A percentile compares a stretch with the other conserved stretches of the same genome.
phyloP scores from a whole-genome alignment of 2,329 filamentous ascomycete species.

The Exophiala spinifera region DNA sequence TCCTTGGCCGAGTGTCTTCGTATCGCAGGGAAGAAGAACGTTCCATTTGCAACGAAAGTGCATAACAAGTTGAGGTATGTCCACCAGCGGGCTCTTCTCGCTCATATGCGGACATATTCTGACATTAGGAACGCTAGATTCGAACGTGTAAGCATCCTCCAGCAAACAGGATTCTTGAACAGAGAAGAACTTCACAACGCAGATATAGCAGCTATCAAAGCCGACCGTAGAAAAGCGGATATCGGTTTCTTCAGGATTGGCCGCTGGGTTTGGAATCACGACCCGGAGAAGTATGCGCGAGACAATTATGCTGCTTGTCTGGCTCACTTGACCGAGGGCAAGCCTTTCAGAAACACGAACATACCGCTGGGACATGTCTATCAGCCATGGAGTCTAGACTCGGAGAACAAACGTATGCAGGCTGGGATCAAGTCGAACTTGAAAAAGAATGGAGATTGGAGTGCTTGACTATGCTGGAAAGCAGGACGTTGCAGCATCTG shows the following conservation, averaged over 20 bases:
- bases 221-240: no score
- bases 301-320: conserved; percentile 16
- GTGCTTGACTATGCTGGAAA: no score
- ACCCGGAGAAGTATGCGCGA: conserved; percentile 7
- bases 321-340: neutral
- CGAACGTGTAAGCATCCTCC: conserved; percentile 46
- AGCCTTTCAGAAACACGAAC: conserved; percentile 45
- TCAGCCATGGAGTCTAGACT: conserved; percentile 42
- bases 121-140: conserved; percentile 2
- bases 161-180: conserved; percentile 46
- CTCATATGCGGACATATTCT: neutral
- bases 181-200: no score
- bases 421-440: no score
- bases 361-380: conserved; percentile 44
- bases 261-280: conserved; percentile 4
- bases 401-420: no score
- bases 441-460: no score
- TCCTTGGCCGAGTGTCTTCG: conserved; percentile 45
- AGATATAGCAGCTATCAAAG: no score
- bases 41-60: conserved; percentile 51
- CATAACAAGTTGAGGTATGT: conserved; percentile 36
- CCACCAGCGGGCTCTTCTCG: neutral
- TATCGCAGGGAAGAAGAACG: conserved; percentile 25
- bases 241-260: conserved; percentile 1
- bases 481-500: no score